Evolutionary conservation across 2,329 filamentous ascomycete genomes (phyloP), one percentile per base, ranked within the genome.

Genomic region (Westerdykella aurantiaca): DNA sequence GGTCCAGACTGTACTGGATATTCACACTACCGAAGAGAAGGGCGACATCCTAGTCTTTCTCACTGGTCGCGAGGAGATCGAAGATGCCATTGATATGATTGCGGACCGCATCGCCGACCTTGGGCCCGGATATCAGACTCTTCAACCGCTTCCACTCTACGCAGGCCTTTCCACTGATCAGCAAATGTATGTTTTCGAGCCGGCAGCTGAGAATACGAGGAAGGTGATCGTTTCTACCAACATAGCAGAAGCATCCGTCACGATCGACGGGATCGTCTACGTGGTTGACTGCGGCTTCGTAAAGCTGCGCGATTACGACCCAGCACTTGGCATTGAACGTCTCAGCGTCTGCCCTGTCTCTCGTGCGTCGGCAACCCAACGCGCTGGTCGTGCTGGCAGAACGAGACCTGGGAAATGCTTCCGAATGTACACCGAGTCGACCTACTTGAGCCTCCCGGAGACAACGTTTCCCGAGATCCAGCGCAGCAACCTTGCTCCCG

Each of bases 151-250:
- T 7, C 90, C 91, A 1, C 76, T 97, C 0, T 97, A 94, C 63
- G 88, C 93, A 4, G 93, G 91, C 2, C 77, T 97, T 5, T 81
- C 88, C 2, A 88, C 85, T 7, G 90, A 96, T 51, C 83, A 96
- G 59, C 93, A 97, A 62, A 91, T 95, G 81, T 90, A 90, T 52
- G 85, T 97, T 34, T 97, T 97, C 62, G 88, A 95, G 56, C 82
- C 85, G 42, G 74, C 89, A 2, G 82, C 87, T 0, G 82, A 87
- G 48, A 84, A 90, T 46, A 90, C 83, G 1, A 80, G 93, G 34
- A 97, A 97, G 63, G 86, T 96, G 33, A 86, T 98, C 31, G 83
- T 96, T 52, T 85, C 88, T 4, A 97, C 93, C 46, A 97, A 97
- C 63, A 96, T 97, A 51, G 89, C 93, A 11, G 93, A 98, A 72